Conservation (phyloP, 352 stramenopile species). For the Phytophthora multivora region DNA sequence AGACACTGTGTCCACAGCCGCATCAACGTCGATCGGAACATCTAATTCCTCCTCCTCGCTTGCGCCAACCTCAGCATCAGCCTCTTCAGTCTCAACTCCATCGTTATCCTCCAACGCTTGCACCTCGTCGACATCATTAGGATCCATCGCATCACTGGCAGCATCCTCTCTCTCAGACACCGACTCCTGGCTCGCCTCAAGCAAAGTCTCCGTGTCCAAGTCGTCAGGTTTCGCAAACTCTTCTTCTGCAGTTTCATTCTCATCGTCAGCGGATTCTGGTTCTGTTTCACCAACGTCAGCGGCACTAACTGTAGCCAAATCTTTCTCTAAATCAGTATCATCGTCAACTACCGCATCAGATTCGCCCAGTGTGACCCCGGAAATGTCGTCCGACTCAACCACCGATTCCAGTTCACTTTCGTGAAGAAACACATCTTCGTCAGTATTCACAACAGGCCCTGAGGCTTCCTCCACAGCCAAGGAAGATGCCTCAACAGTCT, state of each 20-base stretch:
- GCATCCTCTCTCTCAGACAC: neutral
- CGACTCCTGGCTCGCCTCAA: constrained; percentile 9
- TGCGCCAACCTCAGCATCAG: neutral
- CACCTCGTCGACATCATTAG: neutral
- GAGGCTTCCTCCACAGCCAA: neutral
- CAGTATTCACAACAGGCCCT: neutral
- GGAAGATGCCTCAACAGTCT: neutral
- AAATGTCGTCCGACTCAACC: neutral
- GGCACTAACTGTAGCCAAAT: neutral
- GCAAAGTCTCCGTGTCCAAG: constrained; percentile 10
- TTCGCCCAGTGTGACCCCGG: neutral
- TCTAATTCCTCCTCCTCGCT: constrained; percentile 1
- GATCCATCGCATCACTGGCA: constrained; percentile 1
- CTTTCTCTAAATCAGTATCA: neutral
- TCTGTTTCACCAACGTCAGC: neutral
- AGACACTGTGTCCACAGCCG: neutral
- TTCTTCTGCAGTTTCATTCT: neutral
- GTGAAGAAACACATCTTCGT: neutral
- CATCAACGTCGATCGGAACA: neutral
- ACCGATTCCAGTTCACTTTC: neutral
- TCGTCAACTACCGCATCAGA: constrained; percentile 1
- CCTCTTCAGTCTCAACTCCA: constrained; percentile 3
- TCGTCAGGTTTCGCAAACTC: neutral
- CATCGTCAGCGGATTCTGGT: neutral
- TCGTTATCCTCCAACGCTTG: neutral